These are phyloP conservation scores for Pyrenula massariospora DNA, from an alignment of 495 filamentous ascomycete species.

Conservation along the genomic window DNA sequence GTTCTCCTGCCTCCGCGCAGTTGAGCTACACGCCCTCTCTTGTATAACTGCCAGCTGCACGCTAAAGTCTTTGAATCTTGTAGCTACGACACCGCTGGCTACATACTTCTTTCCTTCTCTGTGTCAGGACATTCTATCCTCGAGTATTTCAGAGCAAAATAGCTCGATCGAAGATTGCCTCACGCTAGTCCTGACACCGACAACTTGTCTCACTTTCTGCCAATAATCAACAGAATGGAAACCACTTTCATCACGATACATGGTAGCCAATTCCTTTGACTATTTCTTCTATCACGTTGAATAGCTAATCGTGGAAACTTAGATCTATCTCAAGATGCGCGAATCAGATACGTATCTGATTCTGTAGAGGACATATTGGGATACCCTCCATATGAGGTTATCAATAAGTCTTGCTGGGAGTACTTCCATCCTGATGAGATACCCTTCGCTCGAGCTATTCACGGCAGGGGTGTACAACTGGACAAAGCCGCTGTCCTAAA, in stretches of 20 bases:
- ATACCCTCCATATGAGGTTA: conserved; percentile 63
- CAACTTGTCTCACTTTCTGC: neutral
- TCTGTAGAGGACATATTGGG: conserved; percentile 75
- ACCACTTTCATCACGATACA: conserved; percentile 92
- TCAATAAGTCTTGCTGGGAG: conserved; percentile 69
- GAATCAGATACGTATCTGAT: conserved; percentile 72
- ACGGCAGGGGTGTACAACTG: conserved; percentile 59
- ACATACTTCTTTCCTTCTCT: neutral
- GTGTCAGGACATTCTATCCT: neutral
- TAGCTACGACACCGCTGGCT: neutral
- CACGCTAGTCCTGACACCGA: neutral
- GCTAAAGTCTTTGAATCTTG: neutral
- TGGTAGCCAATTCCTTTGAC: conserved; percentile 45
- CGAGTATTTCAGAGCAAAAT: neutral
- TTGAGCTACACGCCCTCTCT: neutral
- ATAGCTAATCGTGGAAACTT: conserved; percentile 3
- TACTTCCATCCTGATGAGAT: conserved; percentile 80
- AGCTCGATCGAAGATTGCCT: neutral
- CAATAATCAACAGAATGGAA: conserved; percentile 47
- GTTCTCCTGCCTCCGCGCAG: neutral
- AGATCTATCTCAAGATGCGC: conserved; percentile 69
- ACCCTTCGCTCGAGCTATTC: conserved; percentile 60
- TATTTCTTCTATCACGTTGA: conserved; percentile 3
- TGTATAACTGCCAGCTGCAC: neutral
- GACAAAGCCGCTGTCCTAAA: conserved; percentile 80